Evolutionary conservation across 208 protist species (phyloP).

Genomic region (Crithidia thermophila): DNA sequence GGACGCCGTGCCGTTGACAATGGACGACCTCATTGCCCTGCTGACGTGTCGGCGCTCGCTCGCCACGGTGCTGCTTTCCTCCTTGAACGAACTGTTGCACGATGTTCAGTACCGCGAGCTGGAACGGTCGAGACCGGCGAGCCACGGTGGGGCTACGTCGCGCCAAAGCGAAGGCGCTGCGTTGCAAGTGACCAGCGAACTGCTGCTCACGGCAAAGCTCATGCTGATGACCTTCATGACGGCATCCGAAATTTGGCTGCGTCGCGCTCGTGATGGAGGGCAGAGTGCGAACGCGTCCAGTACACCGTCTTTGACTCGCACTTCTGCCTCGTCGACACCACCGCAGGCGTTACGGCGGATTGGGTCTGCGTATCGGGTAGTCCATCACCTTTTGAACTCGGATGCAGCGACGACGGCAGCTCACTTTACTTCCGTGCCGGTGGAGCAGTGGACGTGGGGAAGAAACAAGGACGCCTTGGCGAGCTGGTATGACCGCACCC

Average conservation of each 20-base stretch:
- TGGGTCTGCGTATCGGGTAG: not conserved
- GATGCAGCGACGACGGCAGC: slow-evolving; percentile 1
- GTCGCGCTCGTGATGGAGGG: not conserved
- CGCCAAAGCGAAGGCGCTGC: not conserved
- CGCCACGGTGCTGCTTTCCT: slow-evolving; percentile 44
- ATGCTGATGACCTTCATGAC: slow-evolving; percentile 49
- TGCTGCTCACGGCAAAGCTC: slow-evolving; percentile 52
- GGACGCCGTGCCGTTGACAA: slow-evolving; percentile 10
- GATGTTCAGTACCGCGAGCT: slow-evolving; percentile 62
- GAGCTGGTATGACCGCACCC: slow-evolving; percentile 53
- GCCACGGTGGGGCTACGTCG: not conserved
- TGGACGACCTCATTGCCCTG: slow-evolving; percentile 7
- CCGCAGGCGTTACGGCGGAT: not conserved
- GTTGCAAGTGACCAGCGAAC: slow-evolving; percentile 11
- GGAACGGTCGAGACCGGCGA: slow-evolving; percentile 11
- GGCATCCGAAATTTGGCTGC: slow-evolving; percentile 40
- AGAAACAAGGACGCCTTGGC: slow-evolving; percentile 25
- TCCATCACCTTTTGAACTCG: slow-evolving; percentile 13
- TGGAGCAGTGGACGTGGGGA: slow-evolving; percentile 46
- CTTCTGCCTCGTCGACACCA: not conserved
- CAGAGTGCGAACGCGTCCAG: too few species aligned
- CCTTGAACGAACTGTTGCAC: slow-evolving; percentile 61
- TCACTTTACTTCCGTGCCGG: slow-evolving; percentile 15
- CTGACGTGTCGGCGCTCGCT: slow-evolving; percentile 28
- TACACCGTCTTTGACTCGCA: too few species aligned